phyloP scores from a whole-genome alignment of 1,139 yeast species.

The Protomyces pachydermus region DNA sequence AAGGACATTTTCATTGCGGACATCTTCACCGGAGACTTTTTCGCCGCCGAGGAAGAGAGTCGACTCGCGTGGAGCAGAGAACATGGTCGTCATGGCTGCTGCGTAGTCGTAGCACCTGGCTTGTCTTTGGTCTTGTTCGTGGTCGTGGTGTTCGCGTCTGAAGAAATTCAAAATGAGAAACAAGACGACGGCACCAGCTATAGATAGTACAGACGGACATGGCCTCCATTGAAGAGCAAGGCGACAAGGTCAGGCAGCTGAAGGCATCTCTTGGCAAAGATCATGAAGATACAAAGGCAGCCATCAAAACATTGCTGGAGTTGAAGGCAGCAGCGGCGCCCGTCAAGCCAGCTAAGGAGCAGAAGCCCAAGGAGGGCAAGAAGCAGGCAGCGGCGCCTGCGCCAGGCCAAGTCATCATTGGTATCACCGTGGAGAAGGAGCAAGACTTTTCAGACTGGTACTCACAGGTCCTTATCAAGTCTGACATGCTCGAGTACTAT shows the following conservation, averaged over 20 bases:
- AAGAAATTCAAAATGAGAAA: not conserved
- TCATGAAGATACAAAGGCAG: slow-evolving; percentile 23
- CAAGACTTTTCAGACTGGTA: slow-evolving; percentile 96
- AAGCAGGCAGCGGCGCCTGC: slow-evolving; percentile 18
- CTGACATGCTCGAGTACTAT: slow-evolving; percentile 94
- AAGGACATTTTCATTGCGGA: slow-evolving; percentile 85
- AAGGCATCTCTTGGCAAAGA: slow-evolving; percentile 9
- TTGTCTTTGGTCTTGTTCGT: not conserved
- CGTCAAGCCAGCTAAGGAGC: slow-evolving; percentile 28
- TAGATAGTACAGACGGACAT: not conserved
- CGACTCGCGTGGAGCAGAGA: slow-evolving; percentile 24
- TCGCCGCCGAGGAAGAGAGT: slow-evolving; percentile 66
- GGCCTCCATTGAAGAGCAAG: slow-evolving; percentile 16
- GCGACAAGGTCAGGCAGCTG: slow-evolving; percentile 8
- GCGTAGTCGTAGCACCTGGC: not conserved
- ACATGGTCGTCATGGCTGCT: slow-evolving; percentile 21
- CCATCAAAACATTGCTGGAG: slow-evolving; percentile 10
- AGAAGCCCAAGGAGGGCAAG: slow-evolving; percentile 48
- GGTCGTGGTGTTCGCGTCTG: no score
- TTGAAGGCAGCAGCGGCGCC: slow-evolving; percentile 24
- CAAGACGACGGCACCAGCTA: slow-evolving; percentile 22
- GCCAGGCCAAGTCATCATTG: slow-evolving; percentile 74
- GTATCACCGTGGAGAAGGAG: slow-evolving; percentile 90
- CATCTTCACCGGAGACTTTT: slow-evolving; percentile 91
- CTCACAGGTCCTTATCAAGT: slow-evolving; percentile 89